Conservation (phyloP, 2,329 filamentous ascomycete species). For the Paraphaeosphaeria minitans region DNA sequence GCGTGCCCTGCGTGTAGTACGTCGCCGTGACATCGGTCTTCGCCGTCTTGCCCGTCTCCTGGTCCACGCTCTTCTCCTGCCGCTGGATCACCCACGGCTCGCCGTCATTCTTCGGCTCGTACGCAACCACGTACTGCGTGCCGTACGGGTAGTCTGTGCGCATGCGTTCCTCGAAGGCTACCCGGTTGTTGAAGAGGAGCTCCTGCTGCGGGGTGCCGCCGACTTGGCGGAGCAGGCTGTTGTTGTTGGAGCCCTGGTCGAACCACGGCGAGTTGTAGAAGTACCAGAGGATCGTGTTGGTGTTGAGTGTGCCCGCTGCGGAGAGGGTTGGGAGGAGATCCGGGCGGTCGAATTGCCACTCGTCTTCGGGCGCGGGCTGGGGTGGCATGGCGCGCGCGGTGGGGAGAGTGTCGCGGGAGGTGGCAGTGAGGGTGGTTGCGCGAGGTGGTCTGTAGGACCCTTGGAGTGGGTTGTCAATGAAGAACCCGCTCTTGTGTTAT, state of each 20-base stretch:
- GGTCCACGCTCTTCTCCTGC: slow-evolving; percentile 53
- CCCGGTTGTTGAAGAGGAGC: slow-evolving; percentile 57
- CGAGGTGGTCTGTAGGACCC: slow-evolving; percentile 9
- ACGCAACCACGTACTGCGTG: slow-evolving; percentile 64
- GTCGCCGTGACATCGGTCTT: slow-evolving; percentile 58
- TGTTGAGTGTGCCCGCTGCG: slow-evolving; percentile 29
- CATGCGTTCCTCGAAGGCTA: slow-evolving; percentile 61
- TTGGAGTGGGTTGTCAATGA: not conserved
- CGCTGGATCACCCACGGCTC: slow-evolving; percentile 67
- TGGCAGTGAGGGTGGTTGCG: not conserved
- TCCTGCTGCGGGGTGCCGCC: slow-evolving; percentile 55
- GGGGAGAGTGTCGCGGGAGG: not conserved
- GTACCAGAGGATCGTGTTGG: slow-evolving; percentile 60
- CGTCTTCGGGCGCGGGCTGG: slow-evolving; percentile 38
- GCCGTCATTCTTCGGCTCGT: slow-evolving; percentile 59
- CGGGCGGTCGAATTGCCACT: slow-evolving; percentile 38
- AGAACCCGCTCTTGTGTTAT: slow-evolving; percentile 3
- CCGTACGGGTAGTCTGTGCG: slow-evolving; percentile 57
- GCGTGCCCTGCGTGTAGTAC: slow-evolving; percentile 66
- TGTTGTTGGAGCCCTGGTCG: slow-evolving; percentile 65
- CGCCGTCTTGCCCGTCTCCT: slow-evolving; percentile 52
- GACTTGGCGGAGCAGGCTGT: slow-evolving; percentile 58
- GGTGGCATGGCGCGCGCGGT: slow-evolving; percentile 29
- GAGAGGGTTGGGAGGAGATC: slow-evolving; percentile 24
- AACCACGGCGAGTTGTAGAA: slow-evolving; percentile 68